Conservation (phyloP, 305 asterid genomes). For the Fraxinus ornus region DNA sequence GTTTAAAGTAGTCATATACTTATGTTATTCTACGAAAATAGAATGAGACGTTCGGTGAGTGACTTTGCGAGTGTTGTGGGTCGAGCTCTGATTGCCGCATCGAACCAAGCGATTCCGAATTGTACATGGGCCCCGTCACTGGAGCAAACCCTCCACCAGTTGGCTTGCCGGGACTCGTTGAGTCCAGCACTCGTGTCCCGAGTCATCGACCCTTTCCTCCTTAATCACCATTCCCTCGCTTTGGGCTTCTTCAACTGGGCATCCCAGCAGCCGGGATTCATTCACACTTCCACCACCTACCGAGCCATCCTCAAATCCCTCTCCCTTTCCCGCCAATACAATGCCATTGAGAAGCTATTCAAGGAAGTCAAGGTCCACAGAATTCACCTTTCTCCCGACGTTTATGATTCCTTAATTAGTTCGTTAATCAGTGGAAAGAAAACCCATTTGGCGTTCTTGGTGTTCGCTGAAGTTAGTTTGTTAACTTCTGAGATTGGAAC, state of each 20-base stretch:
- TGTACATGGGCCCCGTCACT: slow-evolving; percentile 69
- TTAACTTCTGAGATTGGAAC: slow-evolving; percentile 43
- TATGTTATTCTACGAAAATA: not conserved
- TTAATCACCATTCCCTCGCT: slow-evolving; percentile 70
- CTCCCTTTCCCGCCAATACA: slow-evolving; percentile 65
- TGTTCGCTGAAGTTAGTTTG: slow-evolving; percentile 41
- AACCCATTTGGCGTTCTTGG: slow-evolving; percentile 51
- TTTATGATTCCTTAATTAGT: slow-evolving; percentile 44
- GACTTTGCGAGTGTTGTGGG: slow-evolving; percentile 61
- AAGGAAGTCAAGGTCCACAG: slow-evolving; percentile 53
- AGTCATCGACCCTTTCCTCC: slow-evolving; percentile 82
- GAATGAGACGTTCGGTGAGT: slow-evolving; percentile 46
- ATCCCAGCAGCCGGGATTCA: slow-evolving; percentile 83
- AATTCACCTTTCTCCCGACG: slow-evolving; percentile 44
- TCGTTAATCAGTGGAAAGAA: slow-evolving; percentile 57
- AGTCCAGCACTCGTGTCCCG: slow-evolving; percentile 63
- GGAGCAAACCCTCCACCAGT: slow-evolving; percentile 72
- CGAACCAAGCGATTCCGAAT: slow-evolving; percentile 34
- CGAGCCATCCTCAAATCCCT: slow-evolving; percentile 73
- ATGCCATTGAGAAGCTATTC: slow-evolving; percentile 54
- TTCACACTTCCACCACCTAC: slow-evolving; percentile 62
- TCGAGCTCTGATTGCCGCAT: slow-evolving; percentile 55
- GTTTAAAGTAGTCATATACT: not conserved
- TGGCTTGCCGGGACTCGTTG: slow-evolving; percentile 42
- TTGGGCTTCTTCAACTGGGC: slow-evolving; percentile 97